phyloP scores from a whole-genome alignment of 2,329 filamentous ascomycete genomes.

The Ceratocystis colombiana region DNA sequence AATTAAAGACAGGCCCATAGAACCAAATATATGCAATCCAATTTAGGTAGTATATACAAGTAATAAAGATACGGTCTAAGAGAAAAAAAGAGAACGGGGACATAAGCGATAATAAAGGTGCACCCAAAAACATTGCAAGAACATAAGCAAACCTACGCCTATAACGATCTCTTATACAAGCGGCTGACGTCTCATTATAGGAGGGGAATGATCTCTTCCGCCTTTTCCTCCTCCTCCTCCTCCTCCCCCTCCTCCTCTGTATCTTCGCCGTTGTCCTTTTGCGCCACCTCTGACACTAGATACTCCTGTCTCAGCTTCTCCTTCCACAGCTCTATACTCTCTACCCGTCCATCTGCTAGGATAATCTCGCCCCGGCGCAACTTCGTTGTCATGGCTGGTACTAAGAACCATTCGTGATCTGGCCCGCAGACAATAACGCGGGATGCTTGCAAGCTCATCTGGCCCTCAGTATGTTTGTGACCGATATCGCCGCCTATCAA shows the following conservation, averaged over 20 bases:
- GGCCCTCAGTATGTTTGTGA: conserved; percentile 28
- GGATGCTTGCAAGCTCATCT: conserved; percentile 30
- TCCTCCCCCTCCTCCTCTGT: background rate
- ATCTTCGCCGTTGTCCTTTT: background rate
- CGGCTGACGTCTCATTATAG: background rate
- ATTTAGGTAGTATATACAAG: conserved; percentile 4
- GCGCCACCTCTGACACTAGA: background rate
- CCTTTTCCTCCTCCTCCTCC: conserved; percentile 1
- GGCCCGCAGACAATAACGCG: conserved; percentile 32
- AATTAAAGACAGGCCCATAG: background rate
- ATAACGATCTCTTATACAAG: too few relatives aligned
- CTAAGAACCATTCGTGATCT: conserved; percentile 35
- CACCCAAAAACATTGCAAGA: background rate
- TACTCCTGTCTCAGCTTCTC: conserved; percentile 29
- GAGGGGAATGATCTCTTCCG: conserved; percentile 1
- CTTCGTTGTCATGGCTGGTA: conserved; percentile 33
- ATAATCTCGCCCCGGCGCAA: conserved; percentile 36
- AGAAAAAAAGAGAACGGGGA: background rate
- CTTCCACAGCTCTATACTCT: conserved; percentile 34
- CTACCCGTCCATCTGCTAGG: conserved; percentile 31
- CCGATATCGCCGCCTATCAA: conserved; percentile 16
- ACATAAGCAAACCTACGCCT: background rate
- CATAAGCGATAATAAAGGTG: background rate
- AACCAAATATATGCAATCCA: background rate
- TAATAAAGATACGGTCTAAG: background rate